These are phyloP conservation scores for Ephemerocybe angulata DNA, from an alignment of 768 basidiomycete species.

Conservation along the genomic window DNA sequence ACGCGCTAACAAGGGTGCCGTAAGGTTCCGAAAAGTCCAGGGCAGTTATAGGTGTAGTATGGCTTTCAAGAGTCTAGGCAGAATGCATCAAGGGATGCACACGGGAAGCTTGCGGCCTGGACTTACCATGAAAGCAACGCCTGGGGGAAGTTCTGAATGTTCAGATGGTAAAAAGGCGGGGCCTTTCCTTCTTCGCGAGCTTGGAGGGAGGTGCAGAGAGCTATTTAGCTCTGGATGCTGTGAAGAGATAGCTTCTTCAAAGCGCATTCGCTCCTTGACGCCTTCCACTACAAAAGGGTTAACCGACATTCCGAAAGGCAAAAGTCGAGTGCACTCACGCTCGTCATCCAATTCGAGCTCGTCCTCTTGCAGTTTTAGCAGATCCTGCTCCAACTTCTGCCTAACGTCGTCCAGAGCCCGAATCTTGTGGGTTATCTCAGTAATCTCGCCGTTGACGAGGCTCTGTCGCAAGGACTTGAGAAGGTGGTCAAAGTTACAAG, in stretches of 20 bases:
- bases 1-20: conserved; percentile 85
- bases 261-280: conserved; percentile 77
- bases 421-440: conserved; percentile 88
- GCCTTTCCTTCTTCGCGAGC: conserved; percentile 75
- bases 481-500: neutral
- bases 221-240: conserved; percentile 29
- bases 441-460: conserved; percentile 81
- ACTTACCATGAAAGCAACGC: conserved; percentile 93
- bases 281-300: conserved; percentile 68
- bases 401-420: conserved; percentile 78
- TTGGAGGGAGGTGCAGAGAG: conserved; percentile 47
- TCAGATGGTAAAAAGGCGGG: conserved; percentile 97
- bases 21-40: conserved; percentile 98
- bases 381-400: conserved; percentile 72
- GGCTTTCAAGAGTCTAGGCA: conserved; percentile 72
- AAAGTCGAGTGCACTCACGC: conserved; percentile 45
- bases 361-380: conserved; percentile 89
- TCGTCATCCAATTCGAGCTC: conserved; percentile 97
- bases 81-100: conserved; percentile 4
- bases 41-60: conserved; percentile 77
- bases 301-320: conserved; percentile 6
- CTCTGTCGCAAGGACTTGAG: conserved; percentile 45
- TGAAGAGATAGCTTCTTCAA: conserved; percentile 50
- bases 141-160: conserved; percentile 91
- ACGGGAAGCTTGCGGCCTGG: neutral